These are phyloP conservation scores for Rhypophila decipiens DNA, from an alignment of 495 filamentous ascomycete genomes.

Conservation along the genomic window DNA sequence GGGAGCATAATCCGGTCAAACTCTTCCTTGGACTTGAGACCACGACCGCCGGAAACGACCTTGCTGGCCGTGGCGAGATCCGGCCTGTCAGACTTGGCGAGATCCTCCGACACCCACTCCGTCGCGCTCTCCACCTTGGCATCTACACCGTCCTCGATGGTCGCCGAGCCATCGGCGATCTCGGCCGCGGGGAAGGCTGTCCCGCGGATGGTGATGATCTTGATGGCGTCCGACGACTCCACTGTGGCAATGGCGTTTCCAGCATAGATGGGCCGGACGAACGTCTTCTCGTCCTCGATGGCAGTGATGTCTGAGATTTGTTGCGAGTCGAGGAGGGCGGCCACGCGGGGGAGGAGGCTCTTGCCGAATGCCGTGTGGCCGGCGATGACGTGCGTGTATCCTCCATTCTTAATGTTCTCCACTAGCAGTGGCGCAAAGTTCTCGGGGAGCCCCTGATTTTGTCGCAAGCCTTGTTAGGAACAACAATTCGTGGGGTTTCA, in stretches of 20 bases:
- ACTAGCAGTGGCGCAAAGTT: conserved; percentile 90
- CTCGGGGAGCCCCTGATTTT: conserved; percentile 73
- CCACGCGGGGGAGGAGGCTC: conserved; percentile 87
- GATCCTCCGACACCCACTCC: conserved; percentile 91
- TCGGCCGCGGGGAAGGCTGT: conserved; percentile 73
- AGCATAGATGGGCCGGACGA: conserved; percentile 94
- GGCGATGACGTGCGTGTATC: conserved; percentile 83
- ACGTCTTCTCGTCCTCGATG: conserved; percentile 87
- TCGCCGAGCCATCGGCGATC: conserved; percentile 45
- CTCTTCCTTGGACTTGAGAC: conserved; percentile 93
- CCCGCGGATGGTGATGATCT: conserved; percentile 85
- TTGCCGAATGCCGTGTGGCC: conserved; percentile 96
- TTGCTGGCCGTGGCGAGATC: conserved; percentile 81
- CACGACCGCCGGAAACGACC: conserved; percentile 91
- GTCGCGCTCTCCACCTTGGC: conserved; percentile 63
- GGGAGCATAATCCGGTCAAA: conserved; percentile 90
- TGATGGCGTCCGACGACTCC: conserved; percentile 77
- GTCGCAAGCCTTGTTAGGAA: not conserved
- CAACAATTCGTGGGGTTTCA: no score
- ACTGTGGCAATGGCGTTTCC: conserved; percentile 98
- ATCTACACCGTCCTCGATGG: conserved; percentile 60
- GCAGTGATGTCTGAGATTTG: conserved; percentile 86
- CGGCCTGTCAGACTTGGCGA: conserved; percentile 89
- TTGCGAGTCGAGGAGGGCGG: conserved; percentile 88
- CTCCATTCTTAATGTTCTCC: conserved; percentile 92